Base-by-base conservation (phyloP, 306 rosid genomes). In the Abrus pulchellus region DNA sequence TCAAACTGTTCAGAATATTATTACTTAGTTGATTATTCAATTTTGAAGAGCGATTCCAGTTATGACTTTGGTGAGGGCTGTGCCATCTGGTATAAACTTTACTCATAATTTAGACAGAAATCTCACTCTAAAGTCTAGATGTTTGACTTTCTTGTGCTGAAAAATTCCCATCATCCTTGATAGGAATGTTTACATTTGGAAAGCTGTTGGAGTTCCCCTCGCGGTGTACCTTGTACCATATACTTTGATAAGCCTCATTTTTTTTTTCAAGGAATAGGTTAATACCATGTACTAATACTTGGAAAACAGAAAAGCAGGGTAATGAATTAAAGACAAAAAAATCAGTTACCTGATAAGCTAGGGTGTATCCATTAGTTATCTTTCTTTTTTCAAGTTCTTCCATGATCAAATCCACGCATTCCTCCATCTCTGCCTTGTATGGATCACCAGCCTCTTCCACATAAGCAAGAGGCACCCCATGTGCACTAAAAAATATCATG, bases 371-470 rank as follows among this genome's bases (percentile, higher is more conserved):
- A 94, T 91, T 94, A 50, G 71, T 79, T 74, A 94, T 86, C 65
- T 80, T 89, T 85, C 98, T 86, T 83, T 83, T 91, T 85, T 90
- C 98, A 73, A 94, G 88, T 72, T 94, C 98, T 75, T 92, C 97
- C 94, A 94, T 94, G 65, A 94, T 92, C 85, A 94, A 84, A 79
- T 92, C 97, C 75, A 94, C 90, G 53, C 97, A 92, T 87, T 94
- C 98, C 87, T 94, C 98, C 98, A 94, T 94, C 88, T 94, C 98
- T 59, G 97, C 93, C 86, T 94, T 94, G 87, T 94, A 94, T 47
- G 98, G 98, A 86, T 94, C 98, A 61, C 98, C 98, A 33, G 98
- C 98, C 86, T 92, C 97, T 87, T 94, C 98, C 68, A 94, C 98
- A 81, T 94, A 94, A 64, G 98, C 98, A 85, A 94, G 93, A 1